phyloP scores from a whole-genome alignment of 441 rosid species.

The Francoa sonchifolia region DNA sequence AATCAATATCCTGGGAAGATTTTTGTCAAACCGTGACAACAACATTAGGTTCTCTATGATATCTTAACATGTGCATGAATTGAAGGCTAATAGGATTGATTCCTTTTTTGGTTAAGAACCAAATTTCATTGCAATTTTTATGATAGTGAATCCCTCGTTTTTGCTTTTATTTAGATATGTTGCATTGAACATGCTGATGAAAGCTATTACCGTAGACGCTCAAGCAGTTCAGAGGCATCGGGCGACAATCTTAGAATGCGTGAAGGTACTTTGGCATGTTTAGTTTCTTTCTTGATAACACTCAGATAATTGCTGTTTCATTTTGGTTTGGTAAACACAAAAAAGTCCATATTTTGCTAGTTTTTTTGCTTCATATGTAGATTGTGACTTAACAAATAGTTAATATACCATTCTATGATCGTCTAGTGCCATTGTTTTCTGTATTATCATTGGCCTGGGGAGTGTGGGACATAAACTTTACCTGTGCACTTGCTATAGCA shows the following conservation, averaged over 20 bases:
- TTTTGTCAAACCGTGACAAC: conserved; percentile 96
- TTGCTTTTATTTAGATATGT: conserved; percentile 52
- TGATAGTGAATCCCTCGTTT: neutral
- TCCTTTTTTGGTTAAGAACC: too few species aligned
- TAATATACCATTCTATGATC: too few species aligned
- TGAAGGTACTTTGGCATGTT: conserved; percentile 47
- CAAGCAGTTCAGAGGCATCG: conserved; percentile 99
- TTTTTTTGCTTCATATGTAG: neutral
- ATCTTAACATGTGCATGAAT: neutral
- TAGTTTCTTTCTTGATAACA: conserved; percentile 13
- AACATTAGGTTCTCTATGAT: conserved; percentile 63
- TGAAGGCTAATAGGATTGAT: neutral
- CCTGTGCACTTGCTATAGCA: neutral
- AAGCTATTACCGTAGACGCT: conserved; percentile 79
- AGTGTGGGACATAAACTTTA: neutral
- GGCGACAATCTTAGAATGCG: conserved; percentile 93
- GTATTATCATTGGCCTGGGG: neutral
- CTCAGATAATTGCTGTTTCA: conserved; percentile 6
- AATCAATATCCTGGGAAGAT: conserved; percentile 93
- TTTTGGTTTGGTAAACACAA: too few species aligned
- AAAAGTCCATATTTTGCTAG: too few species aligned
- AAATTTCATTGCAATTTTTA: too few species aligned
- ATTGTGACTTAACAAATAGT: neutral
- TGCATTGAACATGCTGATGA: conserved; percentile 97
- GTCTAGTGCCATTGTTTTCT: neutral